Conservation (phyloP, 2,329 filamentous ascomycete genomes). For the Trichoderma afroharzianum region DNA sequence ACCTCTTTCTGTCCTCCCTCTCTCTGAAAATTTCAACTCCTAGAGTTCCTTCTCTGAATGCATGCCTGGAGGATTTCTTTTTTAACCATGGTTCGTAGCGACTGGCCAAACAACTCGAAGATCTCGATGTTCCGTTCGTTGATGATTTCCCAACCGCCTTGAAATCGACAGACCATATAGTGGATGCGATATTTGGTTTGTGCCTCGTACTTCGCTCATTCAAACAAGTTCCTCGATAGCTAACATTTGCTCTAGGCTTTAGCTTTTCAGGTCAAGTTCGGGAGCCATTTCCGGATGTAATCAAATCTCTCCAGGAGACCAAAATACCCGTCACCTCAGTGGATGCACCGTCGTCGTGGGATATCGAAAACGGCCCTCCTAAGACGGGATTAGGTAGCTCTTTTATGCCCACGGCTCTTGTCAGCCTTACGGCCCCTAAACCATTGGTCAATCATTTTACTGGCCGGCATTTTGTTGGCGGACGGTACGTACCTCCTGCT, state of each 20-base stretch:
- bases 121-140: conserved; percentile 78
- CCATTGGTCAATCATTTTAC: conserved; percentile 79
- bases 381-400: conserved; percentile 69
- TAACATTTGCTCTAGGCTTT: conserved; percentile 57
- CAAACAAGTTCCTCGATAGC: not conserved
- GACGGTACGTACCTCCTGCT: conserved; percentile 53
- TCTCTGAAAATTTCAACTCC: not conserved
- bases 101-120: conserved; percentile 77
- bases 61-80: conserved; percentile 18
- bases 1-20: not conserved
- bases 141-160: conserved; percentile 71
- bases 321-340: conserved; percentile 78
- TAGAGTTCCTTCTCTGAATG: not conserved
- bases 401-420: conserved; percentile 75
- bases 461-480: conserved; percentile 88
- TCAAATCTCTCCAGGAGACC: conserved; percentile 70
- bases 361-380: conserved; percentile 83
- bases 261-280: conserved; percentile 88
- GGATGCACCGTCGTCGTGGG: conserved; percentile 92
- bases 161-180: conserved; percentile 68
- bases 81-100: conserved; percentile 52
- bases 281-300: conserved; percentile 84
- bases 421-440: conserved; percentile 92
- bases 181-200: conserved; percentile 89
- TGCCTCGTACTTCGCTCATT: conserved; percentile 16